A percentile compares a stretch with the other conserved stretches of the same genome.
phyloP scores from a whole-genome alignment of 2,329 filamentous ascomycete species.

The Saccharata proteae region DNA sequence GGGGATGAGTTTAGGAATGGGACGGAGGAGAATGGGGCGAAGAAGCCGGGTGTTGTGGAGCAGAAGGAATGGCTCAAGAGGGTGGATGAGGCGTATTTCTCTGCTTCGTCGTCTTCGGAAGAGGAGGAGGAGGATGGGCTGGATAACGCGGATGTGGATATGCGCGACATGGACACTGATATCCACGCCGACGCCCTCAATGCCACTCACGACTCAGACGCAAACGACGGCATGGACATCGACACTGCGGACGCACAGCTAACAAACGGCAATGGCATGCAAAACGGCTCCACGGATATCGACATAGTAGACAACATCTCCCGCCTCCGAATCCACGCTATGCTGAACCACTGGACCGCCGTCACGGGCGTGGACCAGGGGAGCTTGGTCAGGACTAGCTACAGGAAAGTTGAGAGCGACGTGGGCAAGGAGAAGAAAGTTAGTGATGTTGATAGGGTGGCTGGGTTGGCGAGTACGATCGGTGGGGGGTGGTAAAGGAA shows the following conservation, averaged over 20 bases:
- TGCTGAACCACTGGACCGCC: slow-evolving; percentile 63
- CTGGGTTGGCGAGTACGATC: slow-evolving; percentile 78
- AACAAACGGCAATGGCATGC: neutral
- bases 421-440: slow-evolving; percentile 61
- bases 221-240: slow-evolving; percentile 3
- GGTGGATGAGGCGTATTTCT: slow-evolving; percentile 69
- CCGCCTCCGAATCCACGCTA: slow-evolving; percentile 50
- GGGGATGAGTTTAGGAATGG: slow-evolving; percentile 14
- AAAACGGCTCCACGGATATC: slow-evolving; percentile 2
- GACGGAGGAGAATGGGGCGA: slow-evolving; percentile 18
- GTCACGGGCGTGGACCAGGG: slow-evolving; percentile 59
- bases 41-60: slow-evolving; percentile 58
- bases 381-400: slow-evolving; percentile 73
- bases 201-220: neutral
- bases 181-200: neutral
- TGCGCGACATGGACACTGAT: slow-evolving; percentile 11
- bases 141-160: slow-evolving; percentile 25
- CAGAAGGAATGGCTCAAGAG: slow-evolving; percentile 56
- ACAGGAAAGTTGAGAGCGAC: slow-evolving; percentile 85
- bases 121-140: slow-evolving; percentile 24
- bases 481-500: slow-evolving; percentile 79
- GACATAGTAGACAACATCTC: slow-evolving; percentile 51
- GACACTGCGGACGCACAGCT: slow-evolving; percentile 2
- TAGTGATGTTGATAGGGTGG: slow-evolving; percentile 67
- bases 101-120: slow-evolving; percentile 46